A percentile compares a stretch with the other conserved stretches of the same genome.
Evolutionary conservation across 495 filamentous ascomycete species (phyloP).

Genomic region (Penicillium crystallinum): DNA sequence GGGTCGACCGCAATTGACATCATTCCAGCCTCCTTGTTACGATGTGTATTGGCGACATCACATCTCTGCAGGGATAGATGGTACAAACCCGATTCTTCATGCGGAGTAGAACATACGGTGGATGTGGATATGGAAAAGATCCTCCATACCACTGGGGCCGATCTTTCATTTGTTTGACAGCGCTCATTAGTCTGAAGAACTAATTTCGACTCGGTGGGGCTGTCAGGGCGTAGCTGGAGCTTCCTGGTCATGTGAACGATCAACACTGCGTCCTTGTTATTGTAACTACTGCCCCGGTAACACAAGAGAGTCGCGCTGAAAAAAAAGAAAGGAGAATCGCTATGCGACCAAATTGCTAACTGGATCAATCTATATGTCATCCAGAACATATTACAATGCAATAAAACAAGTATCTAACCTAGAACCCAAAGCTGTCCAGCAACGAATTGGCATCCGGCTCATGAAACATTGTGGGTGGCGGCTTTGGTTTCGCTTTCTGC

Average conservation of each 20-base stretch:
- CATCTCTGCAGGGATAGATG: background rate
- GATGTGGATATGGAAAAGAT: too few relatives aligned
- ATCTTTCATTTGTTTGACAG: too few relatives aligned
- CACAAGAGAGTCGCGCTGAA: too few relatives aligned
- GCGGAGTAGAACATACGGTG: too few relatives aligned
- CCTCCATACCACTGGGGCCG: too few relatives aligned
- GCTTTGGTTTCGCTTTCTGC: conserved; percentile 49
- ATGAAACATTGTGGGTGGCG: conserved; percentile 75
- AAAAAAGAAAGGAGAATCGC: background rate
- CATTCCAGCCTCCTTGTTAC: background rate
- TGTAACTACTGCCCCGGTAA: too few relatives aligned
- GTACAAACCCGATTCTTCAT: background rate
- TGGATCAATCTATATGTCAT: conserved; percentile 6
- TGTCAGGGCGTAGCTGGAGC: background rate
- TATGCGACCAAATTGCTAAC: background rate
- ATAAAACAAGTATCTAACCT: conserved; percentile 4
- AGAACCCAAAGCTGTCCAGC: conserved; percentile 75
- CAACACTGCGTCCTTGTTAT: too few relatives aligned
- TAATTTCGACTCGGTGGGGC: background rate
- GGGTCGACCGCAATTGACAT: background rate
- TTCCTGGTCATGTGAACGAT: too few relatives aligned
- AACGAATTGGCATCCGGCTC: conserved; percentile 84
- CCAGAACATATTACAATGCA: background rate
- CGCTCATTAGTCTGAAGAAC: too few relatives aligned
- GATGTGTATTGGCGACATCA: background rate